Base-by-base conservation (phyloP, 2,329 filamentous ascomycete genomes). In the Botrytis squamosa region DNA sequence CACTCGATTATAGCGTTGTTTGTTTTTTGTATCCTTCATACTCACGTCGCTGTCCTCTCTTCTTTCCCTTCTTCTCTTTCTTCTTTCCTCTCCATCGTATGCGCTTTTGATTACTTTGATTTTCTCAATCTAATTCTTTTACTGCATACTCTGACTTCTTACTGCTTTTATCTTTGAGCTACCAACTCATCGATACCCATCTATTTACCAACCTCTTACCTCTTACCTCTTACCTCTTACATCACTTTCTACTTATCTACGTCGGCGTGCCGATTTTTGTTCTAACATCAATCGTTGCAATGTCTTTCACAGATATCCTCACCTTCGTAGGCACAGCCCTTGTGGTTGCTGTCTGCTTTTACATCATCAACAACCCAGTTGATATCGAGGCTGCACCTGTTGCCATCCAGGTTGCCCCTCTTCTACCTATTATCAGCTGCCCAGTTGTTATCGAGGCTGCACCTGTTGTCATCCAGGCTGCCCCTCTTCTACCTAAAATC, bases 251-350 rank as follows among this genome's bases (percentile, higher is more conserved):
- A 18, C 20, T 57, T 25, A 29, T 52, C 57, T 36, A 14, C 20
- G 22, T 72, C 71, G 71, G 71, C 71, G 71, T 62, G 64, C 71
- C 71, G 63, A 69, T 69, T 72, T 33, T 68, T 69, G 52, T 46
- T 68, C 18, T 22, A 46, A 59, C 71, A 46, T 38, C 40, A 60
- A 69, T 72, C 64, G n/a, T 16, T 33, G 38, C 63, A 62, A 72
- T 72, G 71, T 69, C 63, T 3, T 72, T 68, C 42, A 5, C 18
- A 2, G 14, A 33, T 12, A 16, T 69, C 12, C n/a, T 72, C 7
- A 33, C 44, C 16, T 42, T 55, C 49, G 42, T 72, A 60, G 63
- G 65, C 49, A 55, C 22, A 29, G 42, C 44, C 71, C 25, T 68
- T 3, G n/a, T 57, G 49, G 49, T 69, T 59, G 66, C 66, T 60